A percentile compares a stretch with the other conserved stretches of the same genome.
phyloP scores from a whole-genome alignment of 352 stramenopile species.

The Phytophthora citricola region DNA sequence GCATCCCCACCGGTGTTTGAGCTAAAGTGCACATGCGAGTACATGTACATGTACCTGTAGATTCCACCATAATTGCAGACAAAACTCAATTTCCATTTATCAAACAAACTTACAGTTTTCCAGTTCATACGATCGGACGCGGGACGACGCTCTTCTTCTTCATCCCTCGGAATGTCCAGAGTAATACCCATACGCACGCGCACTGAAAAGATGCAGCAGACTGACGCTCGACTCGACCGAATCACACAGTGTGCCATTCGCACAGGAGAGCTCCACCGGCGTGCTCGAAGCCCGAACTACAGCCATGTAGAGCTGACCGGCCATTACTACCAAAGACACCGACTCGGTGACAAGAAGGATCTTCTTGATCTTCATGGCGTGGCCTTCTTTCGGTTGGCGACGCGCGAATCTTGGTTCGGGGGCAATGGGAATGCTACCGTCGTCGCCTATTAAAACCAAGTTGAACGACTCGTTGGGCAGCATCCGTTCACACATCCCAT shows the following conservation, averaged over 20 bases:
- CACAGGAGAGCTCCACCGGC: slow-evolving; percentile 53
- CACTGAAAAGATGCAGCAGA: slow-evolving; percentile 46
- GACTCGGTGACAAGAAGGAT: slow-evolving; percentile 58
- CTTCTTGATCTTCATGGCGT: slow-evolving; percentile 52
- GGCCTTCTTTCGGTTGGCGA: slow-evolving; percentile 29
- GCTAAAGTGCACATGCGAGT: too few relatives aligned
- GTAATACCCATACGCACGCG: slow-evolving; percentile 38
- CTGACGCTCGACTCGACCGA: slow-evolving; percentile 39
- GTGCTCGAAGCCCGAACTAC: slow-evolving; percentile 23
- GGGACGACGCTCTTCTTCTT: slow-evolving; percentile 24
- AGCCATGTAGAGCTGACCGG: slow-evolving; percentile 44
- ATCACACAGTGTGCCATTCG: slow-evolving; percentile 58
- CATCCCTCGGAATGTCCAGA: slow-evolving; percentile 40
- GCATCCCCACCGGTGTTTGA: too few relatives aligned
- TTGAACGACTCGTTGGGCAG: slow-evolving; percentile 53
- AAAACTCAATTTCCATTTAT: too few relatives aligned
- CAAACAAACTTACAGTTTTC: not conserved
- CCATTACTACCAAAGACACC: slow-evolving; percentile 46
- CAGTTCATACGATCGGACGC: slow-evolving; percentile 25
- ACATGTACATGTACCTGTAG: too few relatives aligned
- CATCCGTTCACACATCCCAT: slow-evolving; percentile 43
- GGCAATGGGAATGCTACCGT: slow-evolving; percentile 22
- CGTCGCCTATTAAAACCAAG: slow-evolving; percentile 30
- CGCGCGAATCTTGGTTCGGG: slow-evolving; percentile 17
- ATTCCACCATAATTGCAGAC: not conserved